Conservation (phyloP, 805 yeast genomes). For the Yueomyces sp. region DNA sequence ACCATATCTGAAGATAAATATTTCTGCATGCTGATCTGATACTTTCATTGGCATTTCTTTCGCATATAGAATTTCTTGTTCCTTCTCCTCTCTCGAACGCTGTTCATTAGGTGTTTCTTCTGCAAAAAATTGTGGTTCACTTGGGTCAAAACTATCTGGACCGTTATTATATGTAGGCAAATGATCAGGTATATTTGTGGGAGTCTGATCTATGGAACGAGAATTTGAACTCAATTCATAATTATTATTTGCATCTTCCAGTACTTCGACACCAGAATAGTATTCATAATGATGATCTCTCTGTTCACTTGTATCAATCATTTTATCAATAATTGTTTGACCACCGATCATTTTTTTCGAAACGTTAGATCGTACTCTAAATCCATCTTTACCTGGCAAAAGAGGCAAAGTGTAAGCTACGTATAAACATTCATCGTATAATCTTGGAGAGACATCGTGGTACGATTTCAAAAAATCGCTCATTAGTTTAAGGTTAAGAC, state of each 20-base stretch:
- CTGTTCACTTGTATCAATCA: conserved; percentile 71
- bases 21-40: conserved; percentile 50
- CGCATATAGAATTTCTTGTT: not conserved
- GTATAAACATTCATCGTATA: conserved; percentile 87
- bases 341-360: conserved; percentile 29
- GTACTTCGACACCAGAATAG: conserved; percentile 60
- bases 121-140: conserved; percentile 85
- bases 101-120: conserved; percentile 17
- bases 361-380: conserved; percentile 55
- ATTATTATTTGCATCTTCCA: conserved; percentile 38
- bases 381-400: conserved; percentile 72
- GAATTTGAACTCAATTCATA: conserved; percentile 24
- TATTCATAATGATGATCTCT: conserved; percentile 88
- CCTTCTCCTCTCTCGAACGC: not conserved
- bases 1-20: conserved; percentile 84
- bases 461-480: conserved; percentile 48
- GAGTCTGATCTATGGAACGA: conserved; percentile 9
- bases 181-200: conserved; percentile 14
- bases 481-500: conserved; percentile 51
- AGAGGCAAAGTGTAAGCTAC: conserved; percentile 82
- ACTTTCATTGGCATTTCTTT: not conserved
- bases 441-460: conserved; percentile 76
- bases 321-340: conserved; percentile 48
- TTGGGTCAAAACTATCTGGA: conserved; percentile 64
- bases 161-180: conserved; percentile 20